phyloP scores from a whole-genome alignment of 1,284 basidiomycete species.

The Fomitiporia mediterranea region DNA sequence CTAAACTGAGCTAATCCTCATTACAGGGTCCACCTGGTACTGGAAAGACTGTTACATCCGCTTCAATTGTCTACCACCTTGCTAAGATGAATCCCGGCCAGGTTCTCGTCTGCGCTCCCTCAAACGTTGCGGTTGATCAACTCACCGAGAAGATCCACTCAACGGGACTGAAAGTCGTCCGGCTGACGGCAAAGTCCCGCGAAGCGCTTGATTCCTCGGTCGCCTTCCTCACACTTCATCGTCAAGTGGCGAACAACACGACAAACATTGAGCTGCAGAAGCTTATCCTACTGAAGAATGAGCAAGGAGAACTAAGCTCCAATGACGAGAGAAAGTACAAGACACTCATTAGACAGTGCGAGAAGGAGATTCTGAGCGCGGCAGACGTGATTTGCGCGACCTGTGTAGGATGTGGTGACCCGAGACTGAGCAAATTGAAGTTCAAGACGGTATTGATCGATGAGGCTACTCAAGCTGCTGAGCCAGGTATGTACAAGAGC shows the following conservation, averaged over 20 bases:
- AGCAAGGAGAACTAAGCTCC: conserved; percentile 94
- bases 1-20: not conserved
- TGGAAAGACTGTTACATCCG: conserved; percentile 99
- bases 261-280: conserved; percentile 95
- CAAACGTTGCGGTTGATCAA: conserved; percentile 99
- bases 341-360: conserved; percentile 88
- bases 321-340: conserved; percentile 98
- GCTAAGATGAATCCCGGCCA: conserved; percentile 99
- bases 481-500: conserved; percentile 70
- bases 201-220: conserved; percentile 96
- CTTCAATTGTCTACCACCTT: conserved; percentile 97
- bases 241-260: conserved; percentile 95
- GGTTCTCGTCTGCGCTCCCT: conserved; percentile 97
- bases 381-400: conserved; percentile 99
- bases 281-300: conserved; percentile 94
- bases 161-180: conserved; percentile 96
- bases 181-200: conserved; percentile 95
- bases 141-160: conserved; percentile 98
- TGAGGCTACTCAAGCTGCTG: conserved; percentile 97
- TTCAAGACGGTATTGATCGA: conserved; percentile 98
- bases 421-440: conserved; percentile 92
- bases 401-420: conserved; percentile 97
- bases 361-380: conserved; percentile 92
- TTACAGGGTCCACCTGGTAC: conserved; percentile 89
- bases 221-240: conserved; percentile 91